Conservation (phyloP, 208 protist species). For the Sergeia podlipaevii region DNA sequence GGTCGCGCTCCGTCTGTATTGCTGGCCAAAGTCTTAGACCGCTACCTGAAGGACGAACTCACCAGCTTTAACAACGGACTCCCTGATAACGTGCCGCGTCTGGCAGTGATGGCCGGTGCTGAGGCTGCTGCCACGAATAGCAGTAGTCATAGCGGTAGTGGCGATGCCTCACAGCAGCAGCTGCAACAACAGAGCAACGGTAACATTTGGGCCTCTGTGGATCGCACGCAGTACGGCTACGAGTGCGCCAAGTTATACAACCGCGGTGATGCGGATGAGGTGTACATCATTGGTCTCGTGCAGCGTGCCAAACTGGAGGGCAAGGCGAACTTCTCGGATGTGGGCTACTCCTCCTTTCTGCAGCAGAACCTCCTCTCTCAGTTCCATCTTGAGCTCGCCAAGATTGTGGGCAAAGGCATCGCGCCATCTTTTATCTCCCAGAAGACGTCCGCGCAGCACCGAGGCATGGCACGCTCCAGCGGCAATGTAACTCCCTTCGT, state of each 20-base stretch:
- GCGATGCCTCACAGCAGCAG: conserved; percentile 1
- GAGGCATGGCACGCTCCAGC: conserved; percentile 41
- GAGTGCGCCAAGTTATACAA: conserved; percentile 32
- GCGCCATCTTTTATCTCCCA: conserved; percentile 40
- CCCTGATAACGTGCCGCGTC: conserved; percentile 53
- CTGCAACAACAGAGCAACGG: conserved; percentile 14
- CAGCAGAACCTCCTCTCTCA: conserved; percentile 39
- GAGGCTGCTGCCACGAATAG: neutral
- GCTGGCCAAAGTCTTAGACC: conserved; percentile 45
- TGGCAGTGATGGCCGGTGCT: conserved; percentile 21
- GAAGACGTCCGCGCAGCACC: conserved; percentile 36
- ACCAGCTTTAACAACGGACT: conserved; percentile 68
- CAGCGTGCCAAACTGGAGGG: conserved; percentile 35
- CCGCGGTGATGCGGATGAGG: conserved; percentile 41
- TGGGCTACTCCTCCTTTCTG: conserved; percentile 32
- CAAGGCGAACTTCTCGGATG: conserved; percentile 14
- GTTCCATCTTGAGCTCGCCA: conserved; percentile 59
- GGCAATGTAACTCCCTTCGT: conserved; percentile 71
- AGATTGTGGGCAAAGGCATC: conserved; percentile 68
- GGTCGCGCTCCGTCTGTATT: conserved; percentile 68
- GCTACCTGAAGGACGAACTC: conserved; percentile 72
- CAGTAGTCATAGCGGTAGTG: neutral
- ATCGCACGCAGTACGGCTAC: conserved; percentile 51
- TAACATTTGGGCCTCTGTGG: conserved; percentile 66
- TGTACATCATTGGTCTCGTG: conserved; percentile 68